A percentile compares a stretch with the other conserved stretches of the same genome.
Evolutionary conservation across 2,329 filamentous ascomycete genomes (phyloP).

Genomic region (Colletotrichum paranaense): DNA sequence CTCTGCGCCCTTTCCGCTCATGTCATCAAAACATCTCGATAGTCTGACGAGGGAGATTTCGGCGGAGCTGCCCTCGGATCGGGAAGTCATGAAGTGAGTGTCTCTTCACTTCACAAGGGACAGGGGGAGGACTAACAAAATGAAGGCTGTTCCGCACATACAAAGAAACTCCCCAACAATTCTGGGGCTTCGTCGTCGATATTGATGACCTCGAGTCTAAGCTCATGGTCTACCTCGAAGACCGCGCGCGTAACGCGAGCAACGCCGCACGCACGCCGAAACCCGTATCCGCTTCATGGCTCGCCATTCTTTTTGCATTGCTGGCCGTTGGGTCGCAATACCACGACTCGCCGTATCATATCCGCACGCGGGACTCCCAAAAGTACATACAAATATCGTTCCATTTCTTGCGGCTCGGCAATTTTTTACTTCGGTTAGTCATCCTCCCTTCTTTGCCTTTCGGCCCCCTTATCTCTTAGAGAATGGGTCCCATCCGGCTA

Average conservation of each 20-base stretch:
- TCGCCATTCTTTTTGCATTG: constrained; percentile 73
- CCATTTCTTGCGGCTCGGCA: constrained; percentile 72
- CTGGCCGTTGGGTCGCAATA: constrained; percentile 75
- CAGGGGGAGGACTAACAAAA: neutral
- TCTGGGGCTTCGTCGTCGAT: constrained; percentile 76
- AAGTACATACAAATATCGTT: constrained; percentile 73
- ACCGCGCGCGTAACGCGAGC: constrained; percentile 67
- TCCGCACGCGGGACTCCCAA: constrained; percentile 69
- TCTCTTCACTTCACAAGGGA: neutral
- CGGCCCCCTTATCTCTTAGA: neutral
- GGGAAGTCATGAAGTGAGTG: constrained; percentile 75
- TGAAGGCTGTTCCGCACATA: constrained; percentile 72
- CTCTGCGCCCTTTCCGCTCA: constrained; percentile 74
- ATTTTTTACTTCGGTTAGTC: constrained; percentile 68
- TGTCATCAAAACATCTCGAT: constrained; percentile 72
- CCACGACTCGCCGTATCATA: constrained; percentile 72
- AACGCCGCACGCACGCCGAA: constrained; percentile 57
- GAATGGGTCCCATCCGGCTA: neutral
- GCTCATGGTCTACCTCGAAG: constrained; percentile 74
- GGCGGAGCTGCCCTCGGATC: constrained; percentile 70
- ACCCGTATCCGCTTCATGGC: constrained; percentile 72
- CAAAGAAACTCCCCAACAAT: constrained; percentile 75
- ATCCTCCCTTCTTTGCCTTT: neutral
- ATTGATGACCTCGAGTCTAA: constrained; percentile 74
- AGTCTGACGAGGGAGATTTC: constrained; percentile 70